These are phyloP conservation scores for Hirsutella rhossiliensis DNA, from an alignment of 2,329 filamentous ascomycete genomes.

Conservation along the genomic window DNA sequence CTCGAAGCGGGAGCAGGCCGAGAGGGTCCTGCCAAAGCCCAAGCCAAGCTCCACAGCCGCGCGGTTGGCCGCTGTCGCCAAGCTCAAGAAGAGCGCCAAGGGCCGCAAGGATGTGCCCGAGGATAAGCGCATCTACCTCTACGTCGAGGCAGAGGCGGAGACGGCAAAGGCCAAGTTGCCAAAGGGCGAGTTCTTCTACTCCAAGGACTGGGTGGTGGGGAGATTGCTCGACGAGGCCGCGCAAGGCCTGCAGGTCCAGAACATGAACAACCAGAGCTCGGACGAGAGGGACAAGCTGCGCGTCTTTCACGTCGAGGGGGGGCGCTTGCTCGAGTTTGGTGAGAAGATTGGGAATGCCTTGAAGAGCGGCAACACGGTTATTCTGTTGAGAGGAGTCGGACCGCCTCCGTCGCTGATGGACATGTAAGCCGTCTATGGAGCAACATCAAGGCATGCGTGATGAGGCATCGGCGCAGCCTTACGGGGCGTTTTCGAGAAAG, in stretches of 20 bases:
- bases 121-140: conserved; percentile 82
- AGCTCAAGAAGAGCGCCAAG: conserved; percentile 77
- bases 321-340: conserved; percentile 72
- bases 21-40: conserved; percentile 45
- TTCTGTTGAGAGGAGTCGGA: conserved; percentile 75
- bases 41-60: conserved; percentile 52
- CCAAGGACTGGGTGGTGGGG: conserved; percentile 80
- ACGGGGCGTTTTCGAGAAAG: background rate
- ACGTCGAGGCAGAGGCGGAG: conserved; percentile 81
- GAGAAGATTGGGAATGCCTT: conserved; percentile 70
- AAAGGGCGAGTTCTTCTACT: conserved; percentile 70
- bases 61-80: conserved; percentile 57
- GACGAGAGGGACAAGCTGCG: conserved; percentile 70
- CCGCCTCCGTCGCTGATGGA: conserved; percentile 65
- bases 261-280: conserved; percentile 67
- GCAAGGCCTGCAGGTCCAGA: conserved; percentile 64
- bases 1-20: conserved; percentile 55
- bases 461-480: no score
- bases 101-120: conserved; percentile 70
- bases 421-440: conserved; percentile 1
- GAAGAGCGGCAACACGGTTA: conserved; percentile 78
- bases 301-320: conserved; percentile 88
- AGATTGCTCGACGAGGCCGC: conserved; percentile 70
- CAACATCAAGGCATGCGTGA: no score
- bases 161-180: conserved; percentile 76